Evolutionary conservation across 2,329 filamentous ascomycete species (phyloP).

Genomic region (Pseudophaeomoniella oleicola): DNA sequence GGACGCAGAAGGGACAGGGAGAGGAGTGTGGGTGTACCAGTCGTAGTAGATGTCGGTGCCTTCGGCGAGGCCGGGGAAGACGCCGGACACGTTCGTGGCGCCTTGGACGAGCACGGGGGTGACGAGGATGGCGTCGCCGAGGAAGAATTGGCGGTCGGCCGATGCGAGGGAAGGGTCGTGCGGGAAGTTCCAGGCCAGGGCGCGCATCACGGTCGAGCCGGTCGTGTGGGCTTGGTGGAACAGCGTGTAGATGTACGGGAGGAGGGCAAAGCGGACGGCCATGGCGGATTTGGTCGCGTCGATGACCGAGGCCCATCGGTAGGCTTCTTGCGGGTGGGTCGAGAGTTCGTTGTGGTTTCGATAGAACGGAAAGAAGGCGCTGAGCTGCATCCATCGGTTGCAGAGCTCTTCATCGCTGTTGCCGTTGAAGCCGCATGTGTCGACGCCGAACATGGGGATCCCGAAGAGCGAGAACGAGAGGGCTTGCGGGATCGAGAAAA

Average conservation of each 20-base stretch:
- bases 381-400: constrained; percentile 58
- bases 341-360: constrained; percentile 57
- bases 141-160: constrained; percentile 58
- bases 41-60: constrained; percentile 52
- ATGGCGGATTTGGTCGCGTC: constrained; percentile 53
- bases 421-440: constrained; percentile 56
- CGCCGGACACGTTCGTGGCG: constrained; percentile 45
- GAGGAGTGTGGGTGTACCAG: constrained; percentile 54
- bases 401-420: constrained; percentile 58
- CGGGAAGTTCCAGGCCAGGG: constrained; percentile 58
- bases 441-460: constrained; percentile 62
- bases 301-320: constrained; percentile 51
- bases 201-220: constrained; percentile 57
- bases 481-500: constrained; percentile 62
- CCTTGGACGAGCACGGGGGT: constrained; percentile 52
- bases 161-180: constrained; percentile 51
- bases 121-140: constrained; percentile 51
- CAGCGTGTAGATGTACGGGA: constrained; percentile 65
- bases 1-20: constrained; percentile 34
- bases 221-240: constrained; percentile 51
- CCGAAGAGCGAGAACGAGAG: constrained; percentile 61
- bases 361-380: constrained; percentile 66
- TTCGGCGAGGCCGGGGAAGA: constrained; percentile 51
- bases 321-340: constrained; percentile 54
- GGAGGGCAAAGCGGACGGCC: constrained; percentile 52